Conservation (phyloP, 768 basidiomycete species). For the Goffeauzyma gilvescens region DNA sequence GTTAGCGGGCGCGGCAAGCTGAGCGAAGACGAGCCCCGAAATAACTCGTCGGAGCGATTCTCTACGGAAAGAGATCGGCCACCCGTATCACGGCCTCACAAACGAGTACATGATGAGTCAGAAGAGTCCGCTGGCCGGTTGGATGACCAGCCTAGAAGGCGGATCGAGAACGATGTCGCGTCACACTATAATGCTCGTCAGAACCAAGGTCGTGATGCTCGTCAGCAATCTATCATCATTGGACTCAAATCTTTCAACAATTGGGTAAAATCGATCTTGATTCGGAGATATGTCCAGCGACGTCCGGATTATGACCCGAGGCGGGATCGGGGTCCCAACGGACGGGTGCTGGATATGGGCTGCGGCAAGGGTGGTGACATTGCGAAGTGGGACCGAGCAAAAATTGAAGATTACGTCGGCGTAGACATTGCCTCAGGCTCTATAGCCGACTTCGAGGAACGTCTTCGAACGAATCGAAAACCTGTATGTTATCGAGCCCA, state of each 20-base stretch:
- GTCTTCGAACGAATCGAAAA: too few species aligned
- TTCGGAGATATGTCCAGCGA: conserved; percentile 68
- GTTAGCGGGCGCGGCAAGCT: too few species aligned
- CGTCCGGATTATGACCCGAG: conserved; percentile 38
- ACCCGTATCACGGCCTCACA: too few species aligned
- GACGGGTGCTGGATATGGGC: conserved; percentile 84
- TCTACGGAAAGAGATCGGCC: too few species aligned
- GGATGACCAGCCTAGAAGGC: too few species aligned
- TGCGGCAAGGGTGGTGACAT: conserved; percentile 99
- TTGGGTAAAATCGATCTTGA: conserved; percentile 96
- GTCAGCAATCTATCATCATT: conserved; percentile 78
- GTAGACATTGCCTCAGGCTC: conserved; percentile 87
- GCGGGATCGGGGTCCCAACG: conserved; percentile 30
- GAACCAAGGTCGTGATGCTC: conserved; percentile 68
- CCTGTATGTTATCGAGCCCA: conserved; percentile 65
- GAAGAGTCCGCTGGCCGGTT: too few species aligned
- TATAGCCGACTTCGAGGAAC: conserved; percentile 43
- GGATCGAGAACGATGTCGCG: conserved; percentile 1
- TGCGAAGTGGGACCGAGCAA: conserved; percentile 81
- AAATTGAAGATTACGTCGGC: conserved; percentile 56
- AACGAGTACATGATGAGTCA: too few species aligned
- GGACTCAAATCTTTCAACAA: conserved; percentile 97
- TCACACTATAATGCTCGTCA: conserved; percentile 50
- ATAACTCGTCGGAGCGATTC: too few species aligned
- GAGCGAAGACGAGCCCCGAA: too few species aligned